Conservation (phyloP, 2,329 filamentous ascomycete genomes). For the Acephala macrosclerotiorum region DNA sequence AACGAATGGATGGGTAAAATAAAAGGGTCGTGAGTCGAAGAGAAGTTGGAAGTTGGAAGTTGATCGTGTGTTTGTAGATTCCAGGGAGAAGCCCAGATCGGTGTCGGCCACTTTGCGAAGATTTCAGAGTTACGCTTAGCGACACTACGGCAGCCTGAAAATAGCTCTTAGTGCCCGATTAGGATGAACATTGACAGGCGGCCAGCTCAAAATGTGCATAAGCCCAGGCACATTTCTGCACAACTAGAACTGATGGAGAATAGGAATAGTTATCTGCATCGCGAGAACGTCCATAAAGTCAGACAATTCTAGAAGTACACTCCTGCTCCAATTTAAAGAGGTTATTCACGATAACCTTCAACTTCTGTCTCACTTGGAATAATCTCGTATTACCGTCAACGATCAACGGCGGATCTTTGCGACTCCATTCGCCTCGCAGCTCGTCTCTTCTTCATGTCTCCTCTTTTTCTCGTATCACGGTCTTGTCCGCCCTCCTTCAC, state of each 20-base stretch:
- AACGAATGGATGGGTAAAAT: background rate
- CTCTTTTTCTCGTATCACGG: conserved; percentile 13
- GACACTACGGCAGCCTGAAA: conserved; percentile 3
- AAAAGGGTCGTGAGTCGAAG: background rate
- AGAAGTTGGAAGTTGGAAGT: background rate
- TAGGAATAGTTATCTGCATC: background rate
- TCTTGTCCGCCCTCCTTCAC: background rate
- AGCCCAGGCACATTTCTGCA: background rate
- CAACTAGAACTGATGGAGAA: background rate
- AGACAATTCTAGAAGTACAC: background rate
- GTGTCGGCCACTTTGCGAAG: background rate
- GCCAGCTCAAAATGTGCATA: background rate
- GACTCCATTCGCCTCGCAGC: no score
- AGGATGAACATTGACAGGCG: background rate
- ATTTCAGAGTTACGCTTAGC: background rate
- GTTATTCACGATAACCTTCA: background rate
- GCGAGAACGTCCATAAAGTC: background rate
- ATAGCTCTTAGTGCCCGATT: conserved; percentile 4
- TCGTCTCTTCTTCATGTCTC: background rate
- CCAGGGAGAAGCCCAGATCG: background rate
- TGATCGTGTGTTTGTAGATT: background rate
- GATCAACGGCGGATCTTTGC: no score
- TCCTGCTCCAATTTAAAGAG: background rate
- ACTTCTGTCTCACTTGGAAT: background rate
- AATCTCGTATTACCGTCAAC: background rate